phyloP scores from a whole-genome alignment of 208 protist species.

The Crithidia fasciculata region DNA sequence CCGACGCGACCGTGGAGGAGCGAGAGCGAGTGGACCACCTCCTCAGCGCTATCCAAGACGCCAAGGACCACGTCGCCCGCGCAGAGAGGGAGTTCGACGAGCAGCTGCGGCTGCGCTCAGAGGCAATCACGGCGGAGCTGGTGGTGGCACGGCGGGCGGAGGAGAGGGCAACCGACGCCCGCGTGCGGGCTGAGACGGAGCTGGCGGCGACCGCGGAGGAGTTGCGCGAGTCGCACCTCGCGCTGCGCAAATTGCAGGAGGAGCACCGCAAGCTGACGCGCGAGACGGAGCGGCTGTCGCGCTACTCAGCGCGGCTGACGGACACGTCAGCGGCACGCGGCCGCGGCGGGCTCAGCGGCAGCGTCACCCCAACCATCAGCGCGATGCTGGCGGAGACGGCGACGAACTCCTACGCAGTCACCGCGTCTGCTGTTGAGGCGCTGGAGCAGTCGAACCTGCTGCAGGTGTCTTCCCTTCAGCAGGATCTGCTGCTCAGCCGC shows the following conservation, averaged over 20 bases:
- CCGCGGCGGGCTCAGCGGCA: constrained; percentile 6
- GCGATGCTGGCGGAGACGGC: neutral
- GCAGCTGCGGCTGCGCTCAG: constrained; percentile 29
- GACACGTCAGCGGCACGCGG: constrained; percentile 1
- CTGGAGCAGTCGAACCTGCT: constrained; percentile 56
- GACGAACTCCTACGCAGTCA: neutral
- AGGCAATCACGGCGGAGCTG: constrained; percentile 40
- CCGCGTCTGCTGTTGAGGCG: constrained; percentile 24
- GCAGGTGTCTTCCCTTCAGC: constrained; percentile 61
- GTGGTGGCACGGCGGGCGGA: constrained; percentile 44
- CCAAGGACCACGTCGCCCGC: constrained; percentile 28
- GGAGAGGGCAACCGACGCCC: constrained; percentile 43
- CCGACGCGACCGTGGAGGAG: constrained; percentile 14
- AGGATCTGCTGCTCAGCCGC: constrained; percentile 53
- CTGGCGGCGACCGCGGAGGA: constrained; percentile 30
- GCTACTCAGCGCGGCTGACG: constrained; percentile 17
- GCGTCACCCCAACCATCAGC: constrained; percentile 2
- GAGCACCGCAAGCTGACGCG: constrained; percentile 36
- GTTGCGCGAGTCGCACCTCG: constrained; percentile 19
- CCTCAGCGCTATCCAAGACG: constrained; percentile 26
- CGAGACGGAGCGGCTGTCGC: constrained; percentile 34
- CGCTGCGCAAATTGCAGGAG: constrained; percentile 22
- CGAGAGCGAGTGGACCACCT: constrained; percentile 26
- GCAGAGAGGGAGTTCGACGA: constrained; percentile 53
- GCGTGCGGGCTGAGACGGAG: constrained; percentile 40